Evolutionary conservation across 2,329 filamentous ascomycete genomes (phyloP).

Genomic region (Aspergillus sp.): DNA sequence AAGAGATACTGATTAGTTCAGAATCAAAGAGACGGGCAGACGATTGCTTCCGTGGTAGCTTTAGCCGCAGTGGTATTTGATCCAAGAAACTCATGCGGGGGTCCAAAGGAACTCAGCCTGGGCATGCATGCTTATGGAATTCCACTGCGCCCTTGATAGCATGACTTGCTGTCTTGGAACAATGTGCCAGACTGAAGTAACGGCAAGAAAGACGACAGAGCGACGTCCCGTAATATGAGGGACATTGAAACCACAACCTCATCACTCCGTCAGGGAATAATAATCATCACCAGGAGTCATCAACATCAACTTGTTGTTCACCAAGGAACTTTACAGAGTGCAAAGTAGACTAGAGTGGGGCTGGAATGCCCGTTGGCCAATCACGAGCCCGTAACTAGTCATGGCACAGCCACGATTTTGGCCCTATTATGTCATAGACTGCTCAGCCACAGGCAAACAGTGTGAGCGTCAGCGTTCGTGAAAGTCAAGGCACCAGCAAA

Average conservation of each 20-base stretch:
- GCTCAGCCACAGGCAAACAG: neutral
- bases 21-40: neutral
- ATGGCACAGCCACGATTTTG: neutral
- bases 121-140: no score
- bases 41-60: neutral
- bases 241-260: neutral
- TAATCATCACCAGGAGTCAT: neutral
- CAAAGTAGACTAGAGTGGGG: neutral
- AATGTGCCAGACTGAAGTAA: neutral
- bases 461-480: neutral
- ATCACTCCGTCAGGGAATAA: neutral
- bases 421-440: neutral
- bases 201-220: neutral
- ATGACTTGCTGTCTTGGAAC: neutral
- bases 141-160: neutral
- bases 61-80: neutral
- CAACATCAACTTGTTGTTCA: neutral
- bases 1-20: neutral
- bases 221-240: neutral
- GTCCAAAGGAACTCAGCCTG: no score
- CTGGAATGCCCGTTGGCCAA: neutral
- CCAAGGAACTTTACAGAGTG: neutral
- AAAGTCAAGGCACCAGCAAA: neutral
- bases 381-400: neutral
- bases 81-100: neutral